Conservation (phyloP, 129 eudicot genomes). For the Flaveria linearis region DNA sequence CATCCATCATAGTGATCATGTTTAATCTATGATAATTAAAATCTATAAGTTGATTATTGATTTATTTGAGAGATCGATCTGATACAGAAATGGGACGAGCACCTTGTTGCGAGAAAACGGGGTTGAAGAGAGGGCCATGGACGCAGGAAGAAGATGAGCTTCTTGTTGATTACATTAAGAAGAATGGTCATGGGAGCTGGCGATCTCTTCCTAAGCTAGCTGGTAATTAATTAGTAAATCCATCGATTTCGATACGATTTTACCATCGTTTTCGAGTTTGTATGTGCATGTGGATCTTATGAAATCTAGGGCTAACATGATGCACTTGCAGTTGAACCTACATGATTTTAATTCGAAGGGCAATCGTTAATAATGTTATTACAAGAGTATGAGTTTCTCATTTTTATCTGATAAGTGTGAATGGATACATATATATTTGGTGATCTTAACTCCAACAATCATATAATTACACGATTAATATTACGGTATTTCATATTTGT, state of each 20-base stretch:
- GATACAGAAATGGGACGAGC: conserved; percentile 60
- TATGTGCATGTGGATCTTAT: neutral
- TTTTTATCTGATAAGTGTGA: too few species aligned
- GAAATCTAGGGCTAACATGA: too few species aligned
- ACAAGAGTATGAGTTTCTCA: too few species aligned
- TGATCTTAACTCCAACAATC: too few species aligned
- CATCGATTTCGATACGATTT: neutral
- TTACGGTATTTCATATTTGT: too few species aligned
- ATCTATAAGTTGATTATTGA: conserved; percentile 12
- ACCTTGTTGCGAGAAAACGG: conserved; percentile 82
- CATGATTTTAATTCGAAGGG: too few species aligned
- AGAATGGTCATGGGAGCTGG: conserved; percentile 89
- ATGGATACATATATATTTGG: too few species aligned
- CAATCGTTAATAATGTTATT: too few species aligned
- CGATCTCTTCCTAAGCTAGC: conserved; percentile 88
- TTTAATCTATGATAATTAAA: too few species aligned
- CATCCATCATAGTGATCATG: neutral
- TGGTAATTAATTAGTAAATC: conserved; percentile 32
- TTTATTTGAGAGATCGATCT: neutral
- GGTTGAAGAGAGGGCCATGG: conserved; percentile 95
- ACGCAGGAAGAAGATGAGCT: conserved; percentile 86
- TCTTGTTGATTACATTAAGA: conserved; percentile 54
- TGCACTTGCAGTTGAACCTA: too few species aligned
- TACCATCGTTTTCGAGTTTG: neutral
- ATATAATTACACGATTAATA: too few species aligned